Evolutionary conservation across 2,329 filamentous ascomycete genomes (phyloP).

Genomic region (Teratosphaeria nubilosa): DNA sequence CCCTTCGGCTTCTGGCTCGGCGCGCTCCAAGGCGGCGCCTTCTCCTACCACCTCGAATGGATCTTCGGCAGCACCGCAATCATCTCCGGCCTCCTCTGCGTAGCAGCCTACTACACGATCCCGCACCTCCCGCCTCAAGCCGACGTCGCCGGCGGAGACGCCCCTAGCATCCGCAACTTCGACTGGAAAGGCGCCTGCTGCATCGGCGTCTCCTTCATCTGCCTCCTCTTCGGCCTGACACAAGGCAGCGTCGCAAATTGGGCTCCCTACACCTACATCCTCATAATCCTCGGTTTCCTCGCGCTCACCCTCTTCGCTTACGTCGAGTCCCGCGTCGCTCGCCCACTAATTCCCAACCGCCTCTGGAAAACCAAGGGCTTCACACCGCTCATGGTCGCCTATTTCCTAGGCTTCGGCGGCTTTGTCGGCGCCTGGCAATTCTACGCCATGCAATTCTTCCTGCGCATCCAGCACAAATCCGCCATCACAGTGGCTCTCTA

Average conservation of each 20-base stretch:
- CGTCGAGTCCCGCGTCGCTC: slow-evolving; percentile 21
- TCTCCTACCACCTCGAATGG: slow-evolving; percentile 32
- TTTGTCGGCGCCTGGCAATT: slow-evolving; percentile 23
- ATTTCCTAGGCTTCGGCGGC: slow-evolving; percentile 32
- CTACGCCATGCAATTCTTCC: slow-evolving; percentile 32
- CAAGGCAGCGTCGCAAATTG: slow-evolving; percentile 27
- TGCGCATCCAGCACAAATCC: slow-evolving; percentile 29
- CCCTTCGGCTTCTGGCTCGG: slow-evolving; percentile 30
- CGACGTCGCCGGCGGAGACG: slow-evolving; percentile 15
- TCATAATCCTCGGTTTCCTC: slow-evolving; percentile 24
- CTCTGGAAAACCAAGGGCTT: slow-evolving; percentile 37
- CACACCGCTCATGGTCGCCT: slow-evolving; percentile 33
- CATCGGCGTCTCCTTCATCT: slow-evolving; percentile 22
- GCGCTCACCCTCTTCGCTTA: slow-evolving; percentile 25
- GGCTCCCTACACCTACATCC: slow-evolving; percentile 28
- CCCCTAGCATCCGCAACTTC: slow-evolving; percentile 15
- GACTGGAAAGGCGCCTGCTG: slow-evolving; percentile 24
- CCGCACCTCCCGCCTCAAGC: slow-evolving; percentile 27
- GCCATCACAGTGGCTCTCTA: slow-evolving; percentile 36
- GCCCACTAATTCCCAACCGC: slow-evolving; percentile 26
- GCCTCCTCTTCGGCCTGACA: slow-evolving; percentile 27
- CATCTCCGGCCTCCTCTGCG: slow-evolving; percentile 26
- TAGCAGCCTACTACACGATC: slow-evolving; percentile 32
- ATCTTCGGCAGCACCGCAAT: slow-evolving; percentile 36
- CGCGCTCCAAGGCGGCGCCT: slow-evolving; percentile 32